Evolutionary conservation across 768 basidiomycete genomes (phyloP).

Genomic region (Tricholoma bakamatsutake): DNA sequence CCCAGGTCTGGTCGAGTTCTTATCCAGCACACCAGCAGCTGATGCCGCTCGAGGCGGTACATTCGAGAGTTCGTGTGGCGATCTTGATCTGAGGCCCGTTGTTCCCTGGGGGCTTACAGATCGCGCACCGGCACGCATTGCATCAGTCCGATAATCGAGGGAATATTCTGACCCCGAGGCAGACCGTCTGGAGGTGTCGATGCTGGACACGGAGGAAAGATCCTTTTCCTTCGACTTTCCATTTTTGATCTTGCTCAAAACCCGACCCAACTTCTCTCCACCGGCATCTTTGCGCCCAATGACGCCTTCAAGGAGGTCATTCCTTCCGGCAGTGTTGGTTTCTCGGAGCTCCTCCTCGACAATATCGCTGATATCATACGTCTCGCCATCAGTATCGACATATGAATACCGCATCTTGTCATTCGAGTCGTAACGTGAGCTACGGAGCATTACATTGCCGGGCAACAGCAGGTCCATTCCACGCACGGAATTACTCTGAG

Average conservation of each 20-base stretch:
- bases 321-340: conserved; percentile 32
- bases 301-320: conserved; percentile 66
- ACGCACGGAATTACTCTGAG: conserved; percentile 77
- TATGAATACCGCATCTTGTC: conserved; percentile 90
- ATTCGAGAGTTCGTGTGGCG: conserved; percentile 10
- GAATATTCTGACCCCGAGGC: conserved; percentile 56
- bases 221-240: conserved; percentile 41
- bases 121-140: conserved; percentile 27
- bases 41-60: conserved; percentile 9
- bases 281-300: conserved; percentile 52
- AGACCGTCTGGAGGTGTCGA: conserved; percentile 31
- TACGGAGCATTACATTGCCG: conserved; percentile 80
- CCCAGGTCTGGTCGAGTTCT: conserved; percentile 16
- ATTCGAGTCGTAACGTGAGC: conserved; percentile 63
- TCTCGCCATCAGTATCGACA: conserved; percentile 85
- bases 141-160: conserved; percentile 32
- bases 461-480: conserved; percentile 88
- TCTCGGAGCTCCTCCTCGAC: conserved; percentile 86
- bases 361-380: conserved; percentile 90
- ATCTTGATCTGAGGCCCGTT: conserved; percentile 21
- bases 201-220: conserved; percentile 18
- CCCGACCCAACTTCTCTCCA: conserved; percentile 67
- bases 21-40: conserved; percentile 7
- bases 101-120: conserved; percentile 36
- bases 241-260: conserved; percentile 70